phyloP scores from a whole-genome alignment of 192 early-diverging fungal genomes.

The Coemansia sp. region DNA sequence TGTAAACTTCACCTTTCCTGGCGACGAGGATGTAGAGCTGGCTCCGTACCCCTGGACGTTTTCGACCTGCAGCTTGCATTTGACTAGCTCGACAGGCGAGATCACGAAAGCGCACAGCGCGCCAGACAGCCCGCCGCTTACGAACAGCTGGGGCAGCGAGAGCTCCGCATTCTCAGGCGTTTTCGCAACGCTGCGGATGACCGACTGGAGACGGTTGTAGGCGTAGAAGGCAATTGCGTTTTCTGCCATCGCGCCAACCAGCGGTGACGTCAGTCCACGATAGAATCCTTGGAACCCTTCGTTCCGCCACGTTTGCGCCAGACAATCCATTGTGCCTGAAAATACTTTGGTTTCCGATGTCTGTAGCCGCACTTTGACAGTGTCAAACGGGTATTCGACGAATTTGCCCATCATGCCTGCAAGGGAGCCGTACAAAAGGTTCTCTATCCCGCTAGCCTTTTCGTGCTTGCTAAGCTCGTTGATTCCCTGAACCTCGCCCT shows the following conservation, averaged over 20 bases:
- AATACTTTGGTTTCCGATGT: slow-evolving; percentile 67
- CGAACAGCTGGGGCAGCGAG: slow-evolving; percentile 67
- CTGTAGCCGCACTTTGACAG: slow-evolving; percentile 92
- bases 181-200: slow-evolving; percentile 54
- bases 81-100: slow-evolving; percentile 94
- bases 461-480: slow-evolving; percentile 17
- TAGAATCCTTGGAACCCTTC: slow-evolving; percentile 89
- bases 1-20: slow-evolving; percentile 26
- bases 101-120: slow-evolving; percentile 84
- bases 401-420: slow-evolving; percentile 91
- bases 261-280: slow-evolving; percentile 87
- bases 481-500: slow-evolving; percentile 43
- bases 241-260: slow-evolving; percentile 93
- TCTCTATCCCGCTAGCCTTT: slow-evolving; percentile 31
- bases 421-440: slow-evolving; percentile 57
- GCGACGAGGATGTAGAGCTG: background rate
- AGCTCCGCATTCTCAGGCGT: slow-evolving; percentile 52
- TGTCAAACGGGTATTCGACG: slow-evolving; percentile 97
- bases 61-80: slow-evolving; percentile 95
- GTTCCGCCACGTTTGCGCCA: slow-evolving; percentile 68
- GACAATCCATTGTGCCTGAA: slow-evolving; percentile 80
- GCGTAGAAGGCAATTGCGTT: slow-evolving; percentile 88
- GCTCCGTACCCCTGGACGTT: slow-evolving; percentile 52
- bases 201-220: slow-evolving; percentile 81
- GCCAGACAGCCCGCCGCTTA: slow-evolving; percentile 86